Conservation (phyloP, 2,329 filamentous ascomycete species). For the Leptographium lundbergii region DNA sequence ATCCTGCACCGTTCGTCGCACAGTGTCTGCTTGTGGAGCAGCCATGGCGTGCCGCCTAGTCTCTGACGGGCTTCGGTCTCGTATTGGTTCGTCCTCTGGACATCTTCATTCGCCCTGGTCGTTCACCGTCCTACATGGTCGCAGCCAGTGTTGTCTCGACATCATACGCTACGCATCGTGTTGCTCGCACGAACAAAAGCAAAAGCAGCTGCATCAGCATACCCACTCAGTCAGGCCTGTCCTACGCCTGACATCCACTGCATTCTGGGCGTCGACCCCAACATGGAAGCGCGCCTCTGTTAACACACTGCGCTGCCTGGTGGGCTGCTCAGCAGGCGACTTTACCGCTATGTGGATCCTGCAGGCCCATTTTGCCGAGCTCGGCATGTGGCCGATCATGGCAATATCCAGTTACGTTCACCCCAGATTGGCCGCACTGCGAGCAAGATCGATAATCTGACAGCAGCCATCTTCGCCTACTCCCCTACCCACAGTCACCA, state of each 20-base stretch:
- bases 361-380: constrained; percentile 31
- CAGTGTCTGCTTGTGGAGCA: neutral
- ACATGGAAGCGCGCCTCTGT: constrained; percentile 37
- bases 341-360: constrained; percentile 44
- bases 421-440: too few relatives aligned
- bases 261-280: constrained; percentile 21
- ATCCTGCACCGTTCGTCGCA: too few relatives aligned
- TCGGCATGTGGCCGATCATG: constrained; percentile 38
- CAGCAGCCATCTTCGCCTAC: neutral
- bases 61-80: neutral
- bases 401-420: constrained; percentile 26
- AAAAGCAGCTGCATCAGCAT: neutral
- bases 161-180: neutral
- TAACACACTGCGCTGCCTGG: constrained; percentile 42
- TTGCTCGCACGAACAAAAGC: neutral
- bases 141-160: neutral
- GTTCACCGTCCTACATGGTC: neutral
- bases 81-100: neutral
- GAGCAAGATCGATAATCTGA: neutral
- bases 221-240: neutral
- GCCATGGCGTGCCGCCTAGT: neutral
- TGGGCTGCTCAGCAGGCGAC: constrained; percentile 43
- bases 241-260: neutral
- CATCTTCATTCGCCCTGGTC: neutral
- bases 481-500: constrained; percentile 24